Evolutionary conservation across 2,329 filamentous ascomycete genomes (phyloP), one percentile per base, ranked within the genome.

Genomic region (Cladophialophora immunda): DNA sequence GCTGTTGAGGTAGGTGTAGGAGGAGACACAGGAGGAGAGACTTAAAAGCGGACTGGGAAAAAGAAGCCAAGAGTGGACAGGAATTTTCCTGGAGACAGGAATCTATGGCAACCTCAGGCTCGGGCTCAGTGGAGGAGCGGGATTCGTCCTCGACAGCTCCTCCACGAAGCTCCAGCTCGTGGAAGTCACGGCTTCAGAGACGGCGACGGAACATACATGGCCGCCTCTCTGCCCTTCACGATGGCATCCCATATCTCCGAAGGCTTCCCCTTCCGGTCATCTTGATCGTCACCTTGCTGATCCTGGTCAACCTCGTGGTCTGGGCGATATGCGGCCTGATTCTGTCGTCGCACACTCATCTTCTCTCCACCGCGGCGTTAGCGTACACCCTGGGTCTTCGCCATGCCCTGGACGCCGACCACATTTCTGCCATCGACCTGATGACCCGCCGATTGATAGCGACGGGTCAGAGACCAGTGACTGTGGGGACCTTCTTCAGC

Each of bases 401-500:
- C 50, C 94, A 98, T 82, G 94, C 94, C n/a, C 87, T 98, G 53
- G 95, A 98, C 75, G 95, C 94, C n/a, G 94, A 98, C 79, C 95
- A 98, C 76, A 92, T 92, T 70, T 89, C 87, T 73, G 94, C 94
- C 70, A 99, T 98, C 74, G 94, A 98, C 79, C 86, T 98, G 41
- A 97, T 96, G 90, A 98, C 95, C 0, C 87, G 95, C 2, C 89
- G 94, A 6, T 87, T 98, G 27, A 88, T 98, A 41, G 94, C 94
- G 0, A 87, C 92, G 0, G 93, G 93, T 19, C 92, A 95, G 75
- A 87, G 88, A 1, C 94, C 94, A 1, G 93, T 96, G 11, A 94
- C 94, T 0, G 94, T 98, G 1, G 95, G 94, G 52, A 97, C 93
- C 0, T 98, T 92, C 77, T 98, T 99, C 82, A 94, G 91, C 0